Conservation (phyloP, 2,329 filamentous ascomycete species). For the Penicillium sp. region DNA sequence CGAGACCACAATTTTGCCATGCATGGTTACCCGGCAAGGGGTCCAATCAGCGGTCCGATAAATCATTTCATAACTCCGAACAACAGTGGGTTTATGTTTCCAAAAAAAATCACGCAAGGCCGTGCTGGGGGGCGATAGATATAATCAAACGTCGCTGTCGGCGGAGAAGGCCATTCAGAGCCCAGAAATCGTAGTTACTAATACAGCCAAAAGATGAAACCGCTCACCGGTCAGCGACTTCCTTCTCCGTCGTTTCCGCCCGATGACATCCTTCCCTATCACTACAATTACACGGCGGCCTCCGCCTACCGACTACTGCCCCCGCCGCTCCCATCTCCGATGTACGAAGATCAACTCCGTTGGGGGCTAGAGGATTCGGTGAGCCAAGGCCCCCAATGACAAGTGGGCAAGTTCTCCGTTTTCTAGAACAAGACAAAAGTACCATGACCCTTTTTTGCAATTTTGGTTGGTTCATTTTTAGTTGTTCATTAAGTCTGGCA, state of each 20-base stretch:
- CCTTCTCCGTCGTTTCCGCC: constrained; percentile 4
- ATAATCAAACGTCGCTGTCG: constrained; percentile 3
- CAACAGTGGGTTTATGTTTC: background rate
- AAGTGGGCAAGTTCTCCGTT: background rate
- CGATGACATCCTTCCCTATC: constrained; percentile 3
- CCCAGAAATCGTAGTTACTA: constrained; percentile 1
- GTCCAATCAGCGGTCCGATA: background rate
- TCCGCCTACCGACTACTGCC: constrained; percentile 5
- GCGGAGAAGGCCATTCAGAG: constrained; percentile 19
- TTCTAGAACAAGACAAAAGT: constrained; percentile 1
- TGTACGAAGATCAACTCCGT: background rate
- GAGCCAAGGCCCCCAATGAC: background rate
- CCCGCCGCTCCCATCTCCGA: background rate
- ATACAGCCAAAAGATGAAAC: constrained; percentile 7
- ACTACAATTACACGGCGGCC: background rate
- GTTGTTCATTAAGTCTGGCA: background rate
- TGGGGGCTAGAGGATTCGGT: background rate
- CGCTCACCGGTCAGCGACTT: background rate
- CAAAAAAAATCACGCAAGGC: background rate
- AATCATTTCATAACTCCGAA: background rate
- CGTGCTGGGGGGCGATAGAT: background rate
- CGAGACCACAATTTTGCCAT: background rate
- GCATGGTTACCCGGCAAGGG: background rate
- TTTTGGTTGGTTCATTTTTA: constrained; percentile 2
- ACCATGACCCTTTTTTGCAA: background rate